Conservation (phyloP, 2,329 filamentous ascomycete species). For the Colletotrichum lini region DNA sequence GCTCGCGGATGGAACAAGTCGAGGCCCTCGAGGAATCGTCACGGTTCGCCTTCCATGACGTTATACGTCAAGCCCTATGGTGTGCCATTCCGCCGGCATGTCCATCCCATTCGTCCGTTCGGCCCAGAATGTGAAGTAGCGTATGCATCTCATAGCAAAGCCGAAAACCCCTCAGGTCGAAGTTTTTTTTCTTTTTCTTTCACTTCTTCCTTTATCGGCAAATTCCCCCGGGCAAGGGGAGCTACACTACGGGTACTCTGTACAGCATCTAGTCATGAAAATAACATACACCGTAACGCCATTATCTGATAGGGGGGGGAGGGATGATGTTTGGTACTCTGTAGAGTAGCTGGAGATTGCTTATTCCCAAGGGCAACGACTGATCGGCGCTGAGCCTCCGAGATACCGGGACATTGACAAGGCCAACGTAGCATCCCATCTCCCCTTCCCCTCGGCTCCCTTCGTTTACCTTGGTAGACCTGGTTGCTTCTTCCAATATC, state of each 20-base stretch:
- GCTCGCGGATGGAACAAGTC: slow-evolving; percentile 4
- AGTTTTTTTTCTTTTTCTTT: background rate
- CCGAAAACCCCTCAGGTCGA: slow-evolving; percentile 16
- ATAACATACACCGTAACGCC: slow-evolving; percentile 7
- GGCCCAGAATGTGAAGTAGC: slow-evolving; percentile 18
- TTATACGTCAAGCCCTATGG: slow-evolving; percentile 21
- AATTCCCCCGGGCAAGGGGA: no score
- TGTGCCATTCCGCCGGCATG: background rate
- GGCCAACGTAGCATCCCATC: slow-evolving; percentile 17
- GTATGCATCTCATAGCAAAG: slow-evolving; percentile 25
- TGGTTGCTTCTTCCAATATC: slow-evolving; percentile 21
- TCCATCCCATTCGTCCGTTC: background rate
- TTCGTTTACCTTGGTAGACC: slow-evolving; percentile 27
- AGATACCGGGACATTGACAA: background rate
- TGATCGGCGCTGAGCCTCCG: slow-evolving; percentile 1
- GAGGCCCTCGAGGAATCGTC: slow-evolving; percentile 21
- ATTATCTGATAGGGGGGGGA: slow-evolving; percentile 5
- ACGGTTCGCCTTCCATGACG: slow-evolving; percentile 34
- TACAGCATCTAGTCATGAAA: no score
- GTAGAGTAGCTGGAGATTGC: slow-evolving; percentile 6
- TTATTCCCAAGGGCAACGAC: background rate
- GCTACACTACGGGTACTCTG: no score
- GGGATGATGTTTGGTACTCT: background rate
- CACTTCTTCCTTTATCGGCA: no score
- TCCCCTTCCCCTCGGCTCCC: slow-evolving; percentile 2